These are phyloP conservation scores for Yamadazyma songkhlaensis DNA, from an alignment of 1,139 yeast species.

Conservation along the genomic window DNA sequence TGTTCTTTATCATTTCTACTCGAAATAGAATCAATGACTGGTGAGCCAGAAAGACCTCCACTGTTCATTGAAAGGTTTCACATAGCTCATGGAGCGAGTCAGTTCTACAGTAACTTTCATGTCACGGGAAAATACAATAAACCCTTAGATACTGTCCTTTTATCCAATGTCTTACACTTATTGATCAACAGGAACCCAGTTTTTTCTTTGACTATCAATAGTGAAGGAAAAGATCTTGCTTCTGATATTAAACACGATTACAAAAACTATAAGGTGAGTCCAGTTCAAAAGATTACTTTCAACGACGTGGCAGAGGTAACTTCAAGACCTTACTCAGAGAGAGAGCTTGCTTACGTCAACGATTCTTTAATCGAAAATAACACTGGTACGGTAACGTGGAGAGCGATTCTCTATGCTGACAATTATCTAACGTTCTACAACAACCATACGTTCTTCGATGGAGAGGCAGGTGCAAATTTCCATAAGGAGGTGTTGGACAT, in stretches of 20 bases:
- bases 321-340: neutral
- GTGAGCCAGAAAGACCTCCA: neutral
- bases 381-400: neutral
- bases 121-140: neutral
- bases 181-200: neutral
- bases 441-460: neutral
- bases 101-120: slow-evolving; percentile 1
- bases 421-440: neutral
- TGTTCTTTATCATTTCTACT: too few relatives aligned
- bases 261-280: neutral
- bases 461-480: neutral
- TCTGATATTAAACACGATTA: neutral
- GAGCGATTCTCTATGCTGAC: neutral
- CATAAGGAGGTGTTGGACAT: neutral
- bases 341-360: neutral
- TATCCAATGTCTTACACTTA: neutral
- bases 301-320: neutral
- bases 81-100: neutral
- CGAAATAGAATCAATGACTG: too few relatives aligned
- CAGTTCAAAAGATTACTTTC: neutral
- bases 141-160: neutral
- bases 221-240: too few relatives aligned
- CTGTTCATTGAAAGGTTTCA: slow-evolving; percentile 1
- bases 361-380: neutral
- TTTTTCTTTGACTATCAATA: neutral